Conservation (phyloP, 164 flowering plant genomes). For the Nymphaea colorata region DNA sequence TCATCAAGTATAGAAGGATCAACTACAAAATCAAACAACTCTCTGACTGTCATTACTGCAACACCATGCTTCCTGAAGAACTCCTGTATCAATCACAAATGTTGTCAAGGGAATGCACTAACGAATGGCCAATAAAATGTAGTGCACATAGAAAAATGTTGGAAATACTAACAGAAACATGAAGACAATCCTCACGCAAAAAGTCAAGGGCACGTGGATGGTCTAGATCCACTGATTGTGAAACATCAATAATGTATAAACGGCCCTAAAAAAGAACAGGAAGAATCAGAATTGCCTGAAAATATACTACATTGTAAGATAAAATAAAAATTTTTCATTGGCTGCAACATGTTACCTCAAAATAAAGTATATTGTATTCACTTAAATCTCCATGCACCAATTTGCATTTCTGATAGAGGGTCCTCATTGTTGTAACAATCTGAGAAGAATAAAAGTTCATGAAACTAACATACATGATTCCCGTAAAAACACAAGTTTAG, state of each 20-base stretch:
- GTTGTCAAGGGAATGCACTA: neutral
- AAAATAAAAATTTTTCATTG: neutral
- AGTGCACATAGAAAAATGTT: neutral
- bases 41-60: conserved; percentile 85
- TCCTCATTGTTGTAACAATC: conserved; percentile 80
- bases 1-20: conserved; percentile 77
- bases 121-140: too few species aligned
- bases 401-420: conserved; percentile 88
- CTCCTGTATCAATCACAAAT: conserved; percentile 41
- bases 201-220: conserved; percentile 94
- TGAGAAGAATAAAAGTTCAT: conserved; percentile 11
- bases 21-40: conserved; percentile 90
- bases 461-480: too few species aligned
- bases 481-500: too few species aligned
- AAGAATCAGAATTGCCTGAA: neutral
- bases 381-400: conserved; percentile 99
- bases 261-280: conserved; percentile 43
- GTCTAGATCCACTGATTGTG: conserved; percentile 97
- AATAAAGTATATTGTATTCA: conserved; percentile 91
- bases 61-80: conserved; percentile 86
- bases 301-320: neutral
- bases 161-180: conserved; percentile 65
- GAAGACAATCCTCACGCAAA: conserved; percentile 79
- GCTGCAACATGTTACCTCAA: conserved; percentile 39
- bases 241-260: conserved; percentile 88